Base-by-base conservation (phyloP, 2,329 filamentous ascomycete species). In the Fusarium mundagurra region DNA sequence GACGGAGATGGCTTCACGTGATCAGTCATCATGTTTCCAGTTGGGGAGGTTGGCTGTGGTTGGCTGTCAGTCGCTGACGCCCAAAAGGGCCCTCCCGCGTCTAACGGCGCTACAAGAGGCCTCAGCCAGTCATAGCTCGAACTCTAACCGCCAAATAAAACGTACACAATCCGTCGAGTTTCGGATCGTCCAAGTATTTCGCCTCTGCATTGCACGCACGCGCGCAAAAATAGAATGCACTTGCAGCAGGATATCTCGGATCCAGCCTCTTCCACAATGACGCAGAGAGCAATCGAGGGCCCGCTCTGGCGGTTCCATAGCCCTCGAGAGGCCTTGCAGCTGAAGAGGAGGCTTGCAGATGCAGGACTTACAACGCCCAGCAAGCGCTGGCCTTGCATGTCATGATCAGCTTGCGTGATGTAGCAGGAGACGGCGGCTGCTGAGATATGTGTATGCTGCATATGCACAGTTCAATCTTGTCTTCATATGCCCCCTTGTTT, bases 91-190 rank as follows among this genome's bases (percentile, higher is more conserved):
- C 64, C 47, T 70, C 54, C 69, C 65, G 68, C 72, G 72, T 75
- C 67, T 70, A 72, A 54, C 31, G 60, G 71, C 75, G 75, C 61
- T 76, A 71, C 54, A 38, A 34, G 9, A 45, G 67, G 65, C 72
- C 48, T 44, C 65, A 73, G 72, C 76, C 76, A 78, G 61, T 78
- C 75, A 78, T 60, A 39, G 63, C 64, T 64, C 69, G 47, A 65
- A 47, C 60, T 69, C 64, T 77, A 78, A 72, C 75, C 76, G 76
- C 76, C 65, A 72, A 59, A 55, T 72, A 61, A 75, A 75, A 73
- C 73, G 64, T 69, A 27, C 65, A 36, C 33, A 41, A 20, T 53
- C 61, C 59, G 65, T 72, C 39, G 60, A 64, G 66, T 71, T 70
- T 69, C 69, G 67, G 31, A 50, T 68, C 43, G 63, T 68, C 68